These are phyloP conservation scores for Brassica incana DNA, from an alignment of 345 rosid genomes.

Conservation along the genomic window DNA sequence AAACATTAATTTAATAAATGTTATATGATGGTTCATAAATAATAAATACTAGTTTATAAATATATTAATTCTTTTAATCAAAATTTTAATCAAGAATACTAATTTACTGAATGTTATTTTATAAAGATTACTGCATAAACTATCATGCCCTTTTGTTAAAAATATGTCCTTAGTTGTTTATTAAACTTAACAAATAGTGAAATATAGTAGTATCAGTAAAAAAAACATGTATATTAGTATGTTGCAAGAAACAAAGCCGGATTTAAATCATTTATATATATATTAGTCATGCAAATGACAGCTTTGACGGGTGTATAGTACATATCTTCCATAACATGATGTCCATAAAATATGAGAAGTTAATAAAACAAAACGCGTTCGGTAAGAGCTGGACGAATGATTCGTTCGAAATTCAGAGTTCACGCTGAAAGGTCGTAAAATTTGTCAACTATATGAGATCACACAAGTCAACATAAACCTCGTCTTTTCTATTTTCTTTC, in stretches of 20 bases:
- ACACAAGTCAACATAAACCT: constrained; percentile 28
- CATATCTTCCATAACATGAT: not conserved
- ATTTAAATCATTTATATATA: not conserved
- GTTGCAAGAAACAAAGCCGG: not conserved
- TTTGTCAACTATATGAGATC: constrained; percentile 29
- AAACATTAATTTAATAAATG: no score
- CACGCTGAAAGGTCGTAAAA: not conserved
- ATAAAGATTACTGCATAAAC: not conserved
- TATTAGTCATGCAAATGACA: not conserved
- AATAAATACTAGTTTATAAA: no score
- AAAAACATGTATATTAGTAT: no score
- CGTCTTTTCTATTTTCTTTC: constrained; percentile 4
- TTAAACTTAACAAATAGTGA: not conserved
- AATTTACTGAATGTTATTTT: not conserved
- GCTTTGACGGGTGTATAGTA: not conserved
- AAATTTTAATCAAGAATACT: not conserved
- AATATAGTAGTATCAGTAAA: not conserved
- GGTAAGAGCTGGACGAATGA: constrained; percentile 17
- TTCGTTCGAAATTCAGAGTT: constrained; percentile 9
- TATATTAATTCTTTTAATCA: no score
- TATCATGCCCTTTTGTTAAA: not conserved
- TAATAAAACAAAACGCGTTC: constrained; percentile 33
- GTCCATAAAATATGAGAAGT: not conserved
- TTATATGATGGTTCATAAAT: no score
- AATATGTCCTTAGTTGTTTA: not conserved